These are phyloP conservation scores for Ceratocystis colombiana DNA, from an alignment of 2,329 filamentous ascomycete species.

Conservation along the genomic window DNA sequence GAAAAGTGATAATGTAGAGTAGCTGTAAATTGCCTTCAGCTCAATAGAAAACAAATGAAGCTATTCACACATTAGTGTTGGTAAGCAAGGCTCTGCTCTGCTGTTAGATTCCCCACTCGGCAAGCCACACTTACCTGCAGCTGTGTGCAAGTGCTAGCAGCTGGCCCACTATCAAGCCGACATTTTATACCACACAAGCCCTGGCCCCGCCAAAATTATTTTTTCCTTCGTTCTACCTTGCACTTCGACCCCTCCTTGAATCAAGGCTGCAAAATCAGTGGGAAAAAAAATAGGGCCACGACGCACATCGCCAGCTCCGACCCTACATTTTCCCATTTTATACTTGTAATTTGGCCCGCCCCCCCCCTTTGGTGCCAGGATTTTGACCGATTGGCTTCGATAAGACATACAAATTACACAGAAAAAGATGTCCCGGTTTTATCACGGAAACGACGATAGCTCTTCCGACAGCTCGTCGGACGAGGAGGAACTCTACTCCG, in stretches of 20 bases:
- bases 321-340: conserved; percentile 23
- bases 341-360: conserved; percentile 16
- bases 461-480: conserved; percentile 92
- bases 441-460: conserved; percentile 84
- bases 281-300: conserved; percentile 23
- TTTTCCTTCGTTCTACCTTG: conserved; percentile 23
- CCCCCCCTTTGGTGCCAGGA: neutral
- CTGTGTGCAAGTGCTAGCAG: neutral
- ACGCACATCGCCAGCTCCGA: conserved; percentile 24
- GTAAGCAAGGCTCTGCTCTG: neutral
- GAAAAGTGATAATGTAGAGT: too few species aligned
- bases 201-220: conserved; percentile 26
- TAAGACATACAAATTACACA: neutral
- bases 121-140: neutral
- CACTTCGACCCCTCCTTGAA: conserved; percentile 26
- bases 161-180: conserved; percentile 20
- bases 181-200: conserved; percentile 26
- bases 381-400: conserved; percentile 4
- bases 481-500: conserved; percentile 87
- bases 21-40: neutral
- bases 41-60: neutral
- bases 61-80: neutral
- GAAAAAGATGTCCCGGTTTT: conserved; percentile 78
- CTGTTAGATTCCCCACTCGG: neutral
- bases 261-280: conserved; percentile 23